phyloP scores from a whole-genome alignment of 2,329 filamentous ascomycete species.

The Bertia moriformis region DNA sequence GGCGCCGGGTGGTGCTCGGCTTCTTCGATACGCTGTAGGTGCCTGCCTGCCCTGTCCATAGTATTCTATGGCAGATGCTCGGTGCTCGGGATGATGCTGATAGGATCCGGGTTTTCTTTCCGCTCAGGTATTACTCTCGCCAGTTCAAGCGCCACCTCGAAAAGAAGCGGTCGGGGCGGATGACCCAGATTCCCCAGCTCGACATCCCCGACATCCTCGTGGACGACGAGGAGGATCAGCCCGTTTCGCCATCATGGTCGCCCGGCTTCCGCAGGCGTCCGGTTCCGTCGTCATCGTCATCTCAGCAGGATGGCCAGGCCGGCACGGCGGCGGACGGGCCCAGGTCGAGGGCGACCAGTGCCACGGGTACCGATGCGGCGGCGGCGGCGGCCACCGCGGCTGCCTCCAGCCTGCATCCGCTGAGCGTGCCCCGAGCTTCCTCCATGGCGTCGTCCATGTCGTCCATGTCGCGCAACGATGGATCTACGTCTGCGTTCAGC shows the following conservation, averaged over 20 bases:
- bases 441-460: too few species aligned
- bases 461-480: slow-evolving; percentile 23
- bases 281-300: too few species aligned
- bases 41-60: slow-evolving; percentile 14
- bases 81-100: slow-evolving; percentile 2
- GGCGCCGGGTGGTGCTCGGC: slow-evolving; percentile 74
- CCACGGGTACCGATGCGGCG: background rate
- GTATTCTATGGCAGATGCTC: slow-evolving; percentile 6
- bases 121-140: slow-evolving; percentile 75
- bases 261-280: too few species aligned
- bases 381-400: too few species aligned
- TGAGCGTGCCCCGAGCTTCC: slow-evolving; percentile 34
- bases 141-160: slow-evolving; percentile 66
- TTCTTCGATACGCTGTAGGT: slow-evolving; percentile 95
- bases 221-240: slow-evolving; percentile 54
- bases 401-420: slow-evolving; percentile 31
- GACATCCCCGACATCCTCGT: slow-evolving; percentile 82
- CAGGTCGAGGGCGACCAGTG: slow-evolving; percentile 11
- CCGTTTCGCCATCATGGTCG: slow-evolving; percentile 3
- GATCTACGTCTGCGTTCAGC: slow-evolving; percentile 40
- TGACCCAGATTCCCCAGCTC: slow-evolving; percentile 66
- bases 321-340: background rate
- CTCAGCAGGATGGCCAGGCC: background rate
- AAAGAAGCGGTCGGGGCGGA: slow-evolving; percentile 57
- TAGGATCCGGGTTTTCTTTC: slow-evolving; percentile 23